Conservation (phyloP, 495 filamentous ascomycete species). For the Penicillium bovifimosum region DNA sequence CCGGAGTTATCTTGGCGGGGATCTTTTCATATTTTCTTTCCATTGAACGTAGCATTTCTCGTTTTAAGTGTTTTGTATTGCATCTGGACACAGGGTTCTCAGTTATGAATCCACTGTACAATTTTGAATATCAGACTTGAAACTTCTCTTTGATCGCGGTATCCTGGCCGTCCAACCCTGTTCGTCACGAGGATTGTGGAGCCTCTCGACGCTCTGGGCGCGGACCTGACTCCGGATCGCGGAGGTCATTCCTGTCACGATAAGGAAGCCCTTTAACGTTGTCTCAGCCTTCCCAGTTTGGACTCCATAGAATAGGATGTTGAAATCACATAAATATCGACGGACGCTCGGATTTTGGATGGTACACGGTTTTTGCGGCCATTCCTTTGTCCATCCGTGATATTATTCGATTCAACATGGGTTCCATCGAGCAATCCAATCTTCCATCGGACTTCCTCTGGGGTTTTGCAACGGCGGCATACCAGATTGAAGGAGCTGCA, state of each 20-base stretch:
- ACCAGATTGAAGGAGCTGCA: slow-evolving; percentile 70
- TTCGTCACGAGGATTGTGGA: slow-evolving; percentile 11
- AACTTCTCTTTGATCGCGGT: slow-evolving; percentile 5
- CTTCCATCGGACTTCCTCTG: slow-evolving; percentile 72
- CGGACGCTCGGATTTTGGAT: neutral
- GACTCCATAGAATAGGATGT: slow-evolving; percentile 1
- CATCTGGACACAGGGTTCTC: neutral
- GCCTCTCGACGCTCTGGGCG: slow-evolving; percentile 19
- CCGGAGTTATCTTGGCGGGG: slow-evolving; percentile 8
- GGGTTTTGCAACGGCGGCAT: slow-evolving; percentile 79
- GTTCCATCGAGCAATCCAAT: slow-evolving; percentile 29
- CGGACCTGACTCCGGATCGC: slow-evolving; percentile 60
- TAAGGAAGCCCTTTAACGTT: slow-evolving; percentile 17
- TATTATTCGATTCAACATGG: slow-evolving; percentile 21
- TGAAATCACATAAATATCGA: slow-evolving; percentile 7
- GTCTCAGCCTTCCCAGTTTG: neutral
- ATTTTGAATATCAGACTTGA: slow-evolving; percentile 1
- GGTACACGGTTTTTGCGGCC: neutral
- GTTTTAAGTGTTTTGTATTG: neutral
- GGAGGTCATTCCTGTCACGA: slow-evolving; percentile 28
- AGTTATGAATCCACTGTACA: slow-evolving; percentile 10
- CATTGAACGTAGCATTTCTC: neutral
- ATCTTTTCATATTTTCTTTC: neutral
- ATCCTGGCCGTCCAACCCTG: slow-evolving; percentile 29
- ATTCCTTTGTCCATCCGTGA: slow-evolving; percentile 40